Base-by-base conservation (phyloP, 225 moss, liverwort and hornwort genomes). In the Marchantia polymorpha region DNA sequence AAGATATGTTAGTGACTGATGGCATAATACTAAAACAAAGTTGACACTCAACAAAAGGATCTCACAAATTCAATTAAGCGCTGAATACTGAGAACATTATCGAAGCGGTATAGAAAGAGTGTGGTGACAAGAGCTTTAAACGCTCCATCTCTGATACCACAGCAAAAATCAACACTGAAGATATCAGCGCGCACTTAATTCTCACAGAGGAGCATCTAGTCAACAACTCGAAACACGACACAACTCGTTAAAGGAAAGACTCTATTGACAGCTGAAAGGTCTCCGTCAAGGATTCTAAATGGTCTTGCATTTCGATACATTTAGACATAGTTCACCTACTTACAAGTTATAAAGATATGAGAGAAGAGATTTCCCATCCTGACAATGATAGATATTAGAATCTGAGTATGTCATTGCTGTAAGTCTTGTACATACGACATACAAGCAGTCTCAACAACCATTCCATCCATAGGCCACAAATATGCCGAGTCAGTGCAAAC, bases 381-480 rank as follows among this genome's bases (percentile, higher is more conserved):
- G 12, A 52, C 11, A 52, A 8, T 25, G 25, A 26, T 53, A 53
- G 6, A 26, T 11, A 53, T 52, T 14, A 73, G 3, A 73, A n/a
- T 73, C 16, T 26, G 52, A 73, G 52, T 22, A 23, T 53, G 52
- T 73, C 52, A 73, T 51, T 73, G 52, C 73, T 73, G 26, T 53
- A 52, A 27, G 53, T 73, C 26, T 73, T 29, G 52, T 72, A n/a
- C 73, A 69, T 46, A 13, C 13, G 1, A 30, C 0, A 39, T 20
- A 16, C 12, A 69, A 17, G 69, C 69, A 47, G 73, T 73, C 73
- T 51, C 19, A 8, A 14, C 0, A 26, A 14, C 47, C 23, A 23
- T 53, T 12, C 46, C 20, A 7, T 9, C 49, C 46, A 15, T 0
- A 53, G 73, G 73, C 25, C 22, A 15, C 14, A 56, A 56, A 56